phyloP scores from a whole-genome alignment of 2,329 filamentous ascomycete species.

The Alternaria metachromatica region DNA sequence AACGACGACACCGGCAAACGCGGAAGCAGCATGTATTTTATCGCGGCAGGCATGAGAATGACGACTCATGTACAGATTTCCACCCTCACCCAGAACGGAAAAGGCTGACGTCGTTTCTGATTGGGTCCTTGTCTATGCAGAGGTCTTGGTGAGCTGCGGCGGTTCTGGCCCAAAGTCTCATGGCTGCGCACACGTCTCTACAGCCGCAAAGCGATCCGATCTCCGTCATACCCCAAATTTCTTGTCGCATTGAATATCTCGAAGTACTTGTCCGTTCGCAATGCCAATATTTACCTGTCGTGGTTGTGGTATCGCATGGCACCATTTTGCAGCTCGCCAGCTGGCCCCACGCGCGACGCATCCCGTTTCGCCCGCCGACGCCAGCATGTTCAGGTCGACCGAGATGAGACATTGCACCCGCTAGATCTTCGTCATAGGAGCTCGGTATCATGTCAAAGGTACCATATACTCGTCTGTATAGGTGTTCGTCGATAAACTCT shows the following conservation, averaged over 20 bases:
- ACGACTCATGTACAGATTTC: not conserved
- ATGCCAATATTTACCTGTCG: not conserved
- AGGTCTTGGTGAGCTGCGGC: not conserved
- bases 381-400: not conserved
- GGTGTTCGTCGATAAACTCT: not conserved
- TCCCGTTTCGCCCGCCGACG: not conserved
- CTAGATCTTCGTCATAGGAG: not conserved
- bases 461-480: not conserved
- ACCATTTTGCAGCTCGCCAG: not conserved
- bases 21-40: not conserved
- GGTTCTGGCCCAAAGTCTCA: not conserved
- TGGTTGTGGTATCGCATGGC: not conserved
- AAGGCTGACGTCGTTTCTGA: not conserved
- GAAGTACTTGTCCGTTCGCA: accelerated
- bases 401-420: not conserved
- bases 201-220: not conserved
- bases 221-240: accelerated
- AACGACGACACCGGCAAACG: not conserved
- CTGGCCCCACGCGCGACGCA: not conserved
- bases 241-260: not conserved
- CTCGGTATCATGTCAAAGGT: not conserved
- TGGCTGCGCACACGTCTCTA: not conserved
- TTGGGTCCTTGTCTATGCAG: not conserved
- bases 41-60: not conserved
- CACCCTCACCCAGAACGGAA: not conserved